phyloP scores from a whole-genome alignment of 164 flowering plant genomes.

The Kalanchoe fedtschenkoi region DNA sequence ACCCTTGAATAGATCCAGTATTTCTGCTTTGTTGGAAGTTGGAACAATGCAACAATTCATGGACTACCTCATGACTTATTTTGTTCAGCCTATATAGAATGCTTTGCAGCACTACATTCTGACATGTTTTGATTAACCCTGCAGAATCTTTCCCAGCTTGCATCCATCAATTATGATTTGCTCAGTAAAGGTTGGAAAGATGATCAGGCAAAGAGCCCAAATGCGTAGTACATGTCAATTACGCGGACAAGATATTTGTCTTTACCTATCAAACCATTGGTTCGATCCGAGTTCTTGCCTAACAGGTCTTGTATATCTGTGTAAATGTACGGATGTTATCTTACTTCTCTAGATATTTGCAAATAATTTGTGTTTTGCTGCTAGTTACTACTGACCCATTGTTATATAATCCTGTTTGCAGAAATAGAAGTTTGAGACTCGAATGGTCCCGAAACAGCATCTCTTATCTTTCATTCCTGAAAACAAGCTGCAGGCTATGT shows the following conservation, averaged over 20 bases:
- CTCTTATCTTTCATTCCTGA: too few relatives aligned
- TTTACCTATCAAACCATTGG: too few relatives aligned
- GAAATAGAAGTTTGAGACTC: not conserved
- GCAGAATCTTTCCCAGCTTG: conserved; percentile 97
- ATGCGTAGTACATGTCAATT: conserved; percentile 14
- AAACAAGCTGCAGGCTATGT: too few relatives aligned
- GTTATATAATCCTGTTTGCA: not conserved
- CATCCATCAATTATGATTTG: conserved; percentile 89
- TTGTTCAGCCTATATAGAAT: conserved; percentile 39
- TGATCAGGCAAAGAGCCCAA: conserved; percentile 39
- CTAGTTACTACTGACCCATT: not conserved
- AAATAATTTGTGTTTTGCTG: not conserved
- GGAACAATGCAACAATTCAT: conserved; percentile 25
- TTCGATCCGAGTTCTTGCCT: too few relatives aligned
- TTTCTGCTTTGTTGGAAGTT: not conserved
- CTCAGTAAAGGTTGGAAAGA: conserved; percentile 86
- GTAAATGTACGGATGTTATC: not conserved
- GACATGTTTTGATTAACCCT: not conserved
- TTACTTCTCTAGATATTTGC: not conserved
- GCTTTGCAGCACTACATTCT: conserved; percentile 40
- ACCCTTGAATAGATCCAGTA: not conserved
- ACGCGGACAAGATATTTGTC: not conserved
- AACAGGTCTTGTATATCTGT: not conserved
- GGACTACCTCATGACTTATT: not conserved
- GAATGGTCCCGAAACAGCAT: not conserved